These are phyloP conservation scores for Colletotrichum godetiae DNA, from an alignment of 2,329 filamentous ascomycete species.

Conservation along the genomic window DNA sequence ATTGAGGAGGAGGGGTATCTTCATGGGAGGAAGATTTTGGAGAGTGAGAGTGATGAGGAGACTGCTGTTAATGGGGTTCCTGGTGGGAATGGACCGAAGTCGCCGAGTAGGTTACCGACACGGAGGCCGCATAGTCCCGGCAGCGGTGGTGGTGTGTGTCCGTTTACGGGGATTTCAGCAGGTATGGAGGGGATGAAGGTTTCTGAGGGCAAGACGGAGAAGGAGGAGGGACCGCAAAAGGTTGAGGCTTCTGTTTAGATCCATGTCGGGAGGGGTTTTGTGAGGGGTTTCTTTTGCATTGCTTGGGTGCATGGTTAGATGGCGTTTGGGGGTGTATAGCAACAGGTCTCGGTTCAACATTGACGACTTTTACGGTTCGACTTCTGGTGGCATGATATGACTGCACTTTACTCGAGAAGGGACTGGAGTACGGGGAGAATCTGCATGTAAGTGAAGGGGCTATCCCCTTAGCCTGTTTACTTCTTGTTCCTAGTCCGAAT, in stretches of 20 bases:
- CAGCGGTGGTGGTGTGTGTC: slow-evolving; percentile 36
- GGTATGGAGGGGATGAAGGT: slow-evolving; percentile 21
- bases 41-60: slow-evolving; percentile 50
- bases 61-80: slow-evolving; percentile 2
- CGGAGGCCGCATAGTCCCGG: slow-evolving; percentile 35
- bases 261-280: neutral
- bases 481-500: too few species aligned
- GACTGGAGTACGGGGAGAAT: neutral
- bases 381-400: neutral
- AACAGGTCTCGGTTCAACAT: neutral
- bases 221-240: slow-evolving; percentile 9
- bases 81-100: neutral
- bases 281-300: neutral
- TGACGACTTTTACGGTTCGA: neutral
- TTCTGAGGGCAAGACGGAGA: neutral
- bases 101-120: slow-evolving; percentile 34
- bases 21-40: slow-evolving; percentile 70
- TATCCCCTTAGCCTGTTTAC: too few species aligned
- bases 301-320: neutral
- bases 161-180: slow-evolving; percentile 40
- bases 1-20: slow-evolving; percentile 73
- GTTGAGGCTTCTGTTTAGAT: slow-evolving; percentile 5
- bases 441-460: neutral
- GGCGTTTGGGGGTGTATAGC: slow-evolving; percentile 2
- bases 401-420: neutral